Evolutionary conservation across 148 eudicot species (phyloP).

Genomic region (Spergularia bocconei): DNA sequence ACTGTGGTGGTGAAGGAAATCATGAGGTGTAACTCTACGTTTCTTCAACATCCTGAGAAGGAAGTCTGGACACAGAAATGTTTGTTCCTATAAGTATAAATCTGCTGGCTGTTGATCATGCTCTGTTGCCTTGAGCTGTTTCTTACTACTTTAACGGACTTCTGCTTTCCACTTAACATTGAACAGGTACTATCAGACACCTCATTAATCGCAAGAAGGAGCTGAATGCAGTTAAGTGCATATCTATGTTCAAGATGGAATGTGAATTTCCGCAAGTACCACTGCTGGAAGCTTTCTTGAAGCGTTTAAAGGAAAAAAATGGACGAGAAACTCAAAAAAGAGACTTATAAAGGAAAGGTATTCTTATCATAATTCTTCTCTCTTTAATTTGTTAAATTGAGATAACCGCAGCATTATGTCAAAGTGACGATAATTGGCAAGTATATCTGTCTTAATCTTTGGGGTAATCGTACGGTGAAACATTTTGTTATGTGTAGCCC

Average conservation of each 20-base stretch:
- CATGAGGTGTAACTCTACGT: too few relatives aligned
- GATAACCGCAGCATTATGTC: neutral
- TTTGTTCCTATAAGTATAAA: too few relatives aligned
- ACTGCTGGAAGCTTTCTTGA: conserved; percentile 15
- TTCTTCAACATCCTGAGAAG: too few relatives aligned
- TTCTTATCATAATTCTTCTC: neutral
- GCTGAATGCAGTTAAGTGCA: conserved; percentile 13
- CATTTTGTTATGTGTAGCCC: too few relatives aligned
- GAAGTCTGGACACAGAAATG: too few relatives aligned
- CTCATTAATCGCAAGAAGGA: neutral
- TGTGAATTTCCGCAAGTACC: conserved; percentile 13
- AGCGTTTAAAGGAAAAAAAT: neutral
- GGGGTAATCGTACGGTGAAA: too few relatives aligned
- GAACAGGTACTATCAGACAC: conserved; percentile 10
- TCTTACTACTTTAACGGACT: neutral
- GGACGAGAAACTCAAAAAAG: neutral
- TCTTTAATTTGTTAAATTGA: neutral
- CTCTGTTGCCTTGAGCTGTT: too few relatives aligned
- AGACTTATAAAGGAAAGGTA: neutral
- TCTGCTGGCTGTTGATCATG: too few relatives aligned
- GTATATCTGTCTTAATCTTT: too few relatives aligned
- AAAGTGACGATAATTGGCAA: too few relatives aligned
- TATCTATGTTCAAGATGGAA: conserved; percentile 19
- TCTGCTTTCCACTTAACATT: neutral
- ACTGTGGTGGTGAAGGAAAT: too few relatives aligned